These are phyloP conservation scores for Nicotiana paniculata DNA, from an alignment of 257 asterid genomes.

Conservation along the genomic window DNA sequence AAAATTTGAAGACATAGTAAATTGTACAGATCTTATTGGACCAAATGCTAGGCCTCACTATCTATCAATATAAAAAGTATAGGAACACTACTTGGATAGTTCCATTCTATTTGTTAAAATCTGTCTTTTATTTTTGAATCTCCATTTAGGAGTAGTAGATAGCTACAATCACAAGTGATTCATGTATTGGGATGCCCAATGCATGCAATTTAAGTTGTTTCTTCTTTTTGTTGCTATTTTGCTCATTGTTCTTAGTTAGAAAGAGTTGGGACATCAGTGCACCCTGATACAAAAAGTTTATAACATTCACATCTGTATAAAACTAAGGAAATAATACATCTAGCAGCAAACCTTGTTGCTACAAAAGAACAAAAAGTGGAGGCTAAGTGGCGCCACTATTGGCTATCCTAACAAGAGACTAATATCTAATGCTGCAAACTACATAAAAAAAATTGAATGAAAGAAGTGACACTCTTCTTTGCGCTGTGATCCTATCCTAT, in stretches of 20 bases:
- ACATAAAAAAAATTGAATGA: not conserved
- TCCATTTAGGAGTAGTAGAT: too few species aligned
- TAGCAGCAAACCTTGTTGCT: not conserved
- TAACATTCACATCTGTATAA: not conserved
- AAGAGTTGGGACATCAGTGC: not conserved
- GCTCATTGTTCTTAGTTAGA: not conserved
- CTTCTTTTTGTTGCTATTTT: not conserved
- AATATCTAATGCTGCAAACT: not conserved
- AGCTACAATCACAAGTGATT: too few species aligned
- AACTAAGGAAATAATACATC: not conserved
- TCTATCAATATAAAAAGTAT: too few species aligned
- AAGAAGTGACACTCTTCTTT: conserved; percentile 4
- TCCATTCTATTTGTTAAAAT: too few species aligned
- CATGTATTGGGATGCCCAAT: not conserved
- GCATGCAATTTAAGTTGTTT: not conserved
- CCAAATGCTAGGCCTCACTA: too few species aligned
- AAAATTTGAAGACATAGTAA: too few species aligned
- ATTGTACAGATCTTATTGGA: too few species aligned
- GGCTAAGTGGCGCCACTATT: not conserved
- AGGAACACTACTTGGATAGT: too few species aligned
- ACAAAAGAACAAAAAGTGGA: not conserved
- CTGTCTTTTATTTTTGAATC: too few species aligned
- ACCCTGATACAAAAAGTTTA: not conserved
- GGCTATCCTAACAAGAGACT: not conserved
- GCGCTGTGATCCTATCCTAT: not conserved